phyloP scores from a whole-genome alignment of 1,139 yeast genomes.

The Protomyces arabidopsidicola region DNA sequence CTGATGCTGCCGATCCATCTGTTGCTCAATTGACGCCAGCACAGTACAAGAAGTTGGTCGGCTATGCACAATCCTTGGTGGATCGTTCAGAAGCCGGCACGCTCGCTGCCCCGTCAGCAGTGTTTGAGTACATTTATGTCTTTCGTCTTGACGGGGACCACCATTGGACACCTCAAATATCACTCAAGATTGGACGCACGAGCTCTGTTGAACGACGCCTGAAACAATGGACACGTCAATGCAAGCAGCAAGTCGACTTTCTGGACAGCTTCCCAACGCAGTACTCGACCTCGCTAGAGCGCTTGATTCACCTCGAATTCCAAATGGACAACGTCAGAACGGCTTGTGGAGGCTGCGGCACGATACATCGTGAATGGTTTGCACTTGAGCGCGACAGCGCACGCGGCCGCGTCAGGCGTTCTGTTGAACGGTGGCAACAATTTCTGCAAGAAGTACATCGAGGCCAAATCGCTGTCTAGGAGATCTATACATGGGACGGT shows the following conservation, averaged over 20 bases:
- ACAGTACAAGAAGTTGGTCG: background rate
- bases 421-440: background rate
- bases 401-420: constrained; percentile 6
- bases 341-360: constrained; percentile 11
- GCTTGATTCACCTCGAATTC: constrained; percentile 15
- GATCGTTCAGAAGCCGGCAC: background rate
- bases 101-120: background rate
- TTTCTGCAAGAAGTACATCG: background rate
- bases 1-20: background rate
- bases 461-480: background rate
- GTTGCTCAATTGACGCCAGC: background rate
- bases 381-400: constrained; percentile 11
- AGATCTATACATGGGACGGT: background rate
- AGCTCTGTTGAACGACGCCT: constrained; percentile 11
- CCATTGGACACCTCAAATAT: constrained; percentile 9
- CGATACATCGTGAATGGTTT: constrained; percentile 22
- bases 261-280: constrained; percentile 8
- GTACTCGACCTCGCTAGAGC: constrained; percentile 10
- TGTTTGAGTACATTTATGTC: constrained; percentile 7
- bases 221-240: constrained; percentile 17
- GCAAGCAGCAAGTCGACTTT: constrained; percentile 16
- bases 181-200: constrained; percentile 24
- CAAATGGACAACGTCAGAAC: constrained; percentile 10
- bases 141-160: constrained; percentile 23
- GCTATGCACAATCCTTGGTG: background rate